phyloP scores from a whole-genome alignment of 164 flowering plant genomes.

The Chloranthus sessilifolius region DNA sequence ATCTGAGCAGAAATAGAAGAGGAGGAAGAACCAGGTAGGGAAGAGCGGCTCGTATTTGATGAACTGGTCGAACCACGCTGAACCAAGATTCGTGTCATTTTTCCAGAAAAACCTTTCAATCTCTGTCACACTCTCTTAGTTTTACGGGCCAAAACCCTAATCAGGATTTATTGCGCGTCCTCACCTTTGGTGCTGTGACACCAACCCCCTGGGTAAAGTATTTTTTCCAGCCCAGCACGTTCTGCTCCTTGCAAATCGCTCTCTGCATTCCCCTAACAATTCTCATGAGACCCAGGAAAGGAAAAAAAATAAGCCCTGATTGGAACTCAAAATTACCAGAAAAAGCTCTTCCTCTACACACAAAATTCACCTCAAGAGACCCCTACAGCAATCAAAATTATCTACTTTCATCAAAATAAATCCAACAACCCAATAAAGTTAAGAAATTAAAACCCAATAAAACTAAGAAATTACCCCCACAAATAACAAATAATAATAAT shows the following conservation, averaged over 20 bases:
- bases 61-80: constrained; percentile 72
- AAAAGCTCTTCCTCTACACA: constrained; percentile 8
- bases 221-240: constrained; percentile 46
- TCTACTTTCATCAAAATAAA: constrained; percentile 6
- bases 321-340: constrained; percentile 28
- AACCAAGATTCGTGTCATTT: constrained; percentile 88
- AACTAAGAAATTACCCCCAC: no score
- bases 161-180: constrained; percentile 68
- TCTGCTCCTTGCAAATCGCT: constrained; percentile 50
- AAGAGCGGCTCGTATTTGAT: constrained; percentile 54
- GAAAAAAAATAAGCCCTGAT: constrained; percentile 28
- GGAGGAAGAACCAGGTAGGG: constrained; percentile 42
- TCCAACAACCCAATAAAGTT: no score
- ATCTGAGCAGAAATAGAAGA: constrained; percentile 34
- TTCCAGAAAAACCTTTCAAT: neutral
- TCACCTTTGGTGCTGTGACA: constrained; percentile 66
- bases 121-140: constrained; percentile 22
- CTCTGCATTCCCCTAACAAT: constrained; percentile 99
- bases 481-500: no score
- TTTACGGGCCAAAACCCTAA: constrained; percentile 14
- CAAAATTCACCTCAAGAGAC: constrained; percentile 2
- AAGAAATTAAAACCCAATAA: no score
- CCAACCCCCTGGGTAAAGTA: constrained; percentile 70
- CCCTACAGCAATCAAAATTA: constrained; percentile 1
- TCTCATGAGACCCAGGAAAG: constrained; percentile 76